phyloP scores from a whole-genome alignment of 176 grass and related monocot species.

The Aechmea fasciata region DNA sequence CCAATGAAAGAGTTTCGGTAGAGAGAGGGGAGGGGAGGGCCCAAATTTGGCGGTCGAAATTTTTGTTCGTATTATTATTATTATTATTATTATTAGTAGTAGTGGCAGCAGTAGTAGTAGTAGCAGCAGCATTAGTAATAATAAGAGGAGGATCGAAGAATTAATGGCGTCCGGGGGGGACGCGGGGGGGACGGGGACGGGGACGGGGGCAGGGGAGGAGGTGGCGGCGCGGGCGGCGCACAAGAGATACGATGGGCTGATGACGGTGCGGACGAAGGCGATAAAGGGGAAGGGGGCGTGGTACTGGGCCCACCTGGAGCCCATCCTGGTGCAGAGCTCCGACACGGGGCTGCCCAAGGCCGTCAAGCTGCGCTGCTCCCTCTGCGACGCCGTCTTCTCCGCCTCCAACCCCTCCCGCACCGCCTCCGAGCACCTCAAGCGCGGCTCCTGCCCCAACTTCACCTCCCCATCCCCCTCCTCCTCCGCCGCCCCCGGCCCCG shows the following conservation, averaged over 20 bases:
- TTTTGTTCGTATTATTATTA: background rate
- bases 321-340: constrained; percentile 38
- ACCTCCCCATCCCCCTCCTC: constrained; percentile 46
- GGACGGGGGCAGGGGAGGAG: constrained; percentile 31
- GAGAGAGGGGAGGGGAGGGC: background rate
- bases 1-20: background rate
- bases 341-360: constrained; percentile 41
- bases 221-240: constrained; percentile 24
- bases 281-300: constrained; percentile 71
- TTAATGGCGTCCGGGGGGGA: constrained; percentile 24
- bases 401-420: constrained; percentile 65
- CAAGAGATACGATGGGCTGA: constrained; percentile 46
- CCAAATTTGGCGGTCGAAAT: background rate
- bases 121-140: too few species aligned
- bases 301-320: constrained; percentile 82
- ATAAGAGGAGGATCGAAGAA: constrained; percentile 4
- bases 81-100: background rate
- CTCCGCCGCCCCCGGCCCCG: constrained; percentile 34
- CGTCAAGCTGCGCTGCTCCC: constrained; percentile 39
- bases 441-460: constrained; percentile 67
- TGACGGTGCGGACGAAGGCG: constrained; percentile 58
- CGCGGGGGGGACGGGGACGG: constrained; percentile 25
- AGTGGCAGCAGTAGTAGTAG: too few species aligned
- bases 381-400: constrained; percentile 51
- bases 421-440: constrained; percentile 79